Conservation (phyloP, 1,139 yeast genomes). For the Hyphopichia fennica region DNA sequence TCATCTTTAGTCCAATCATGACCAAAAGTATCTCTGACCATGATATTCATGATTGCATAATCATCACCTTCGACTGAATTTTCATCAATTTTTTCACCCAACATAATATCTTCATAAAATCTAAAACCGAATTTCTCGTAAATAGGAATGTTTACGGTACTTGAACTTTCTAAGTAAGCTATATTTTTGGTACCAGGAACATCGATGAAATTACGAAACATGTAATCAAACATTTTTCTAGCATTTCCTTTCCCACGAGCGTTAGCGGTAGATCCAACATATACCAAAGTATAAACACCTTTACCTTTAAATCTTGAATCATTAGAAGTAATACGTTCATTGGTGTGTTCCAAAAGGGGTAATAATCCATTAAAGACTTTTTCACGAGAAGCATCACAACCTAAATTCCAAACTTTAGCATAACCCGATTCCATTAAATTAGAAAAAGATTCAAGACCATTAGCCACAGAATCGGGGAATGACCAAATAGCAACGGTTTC, state of each 20-base stretch:
- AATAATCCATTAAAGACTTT: conserved; percentile 58
- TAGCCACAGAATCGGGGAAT: conserved; percentile 45
- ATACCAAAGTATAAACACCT: conserved; percentile 57
- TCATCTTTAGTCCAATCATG: conserved; percentile 33
- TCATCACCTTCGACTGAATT: conserved; percentile 43
- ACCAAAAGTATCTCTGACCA: conserved; percentile 53
- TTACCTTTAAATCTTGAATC: conserved; percentile 39
- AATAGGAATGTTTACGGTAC: conserved; percentile 54
- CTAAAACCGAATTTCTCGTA: conserved; percentile 59
- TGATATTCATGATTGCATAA: conserved; percentile 56
- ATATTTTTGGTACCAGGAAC: conserved; percentile 32
- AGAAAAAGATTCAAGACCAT: conserved; percentile 49
- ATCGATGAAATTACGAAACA: conserved; percentile 55
- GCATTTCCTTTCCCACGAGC: conserved; percentile 72
- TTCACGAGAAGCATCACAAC: conserved; percentile 53
- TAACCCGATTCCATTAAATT: conserved; percentile 60
- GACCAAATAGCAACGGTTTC: conserved; percentile 69
- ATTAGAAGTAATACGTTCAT: conserved; percentile 32
- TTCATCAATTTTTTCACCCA: conserved; percentile 39
- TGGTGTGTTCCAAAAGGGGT: conserved; percentile 55
- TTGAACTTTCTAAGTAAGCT: conserved; percentile 60
- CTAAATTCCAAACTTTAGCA: conserved; percentile 51
- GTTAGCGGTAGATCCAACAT: conserved; percentile 55
- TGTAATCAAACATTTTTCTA: conserved; percentile 55
- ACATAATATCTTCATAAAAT: conserved; percentile 48